A percentile compares a stretch with the other conserved stretches of the same genome.
Conservation (phyloP, 352 stramenopile genomes). For the Globisporangium parvum region DNA sequence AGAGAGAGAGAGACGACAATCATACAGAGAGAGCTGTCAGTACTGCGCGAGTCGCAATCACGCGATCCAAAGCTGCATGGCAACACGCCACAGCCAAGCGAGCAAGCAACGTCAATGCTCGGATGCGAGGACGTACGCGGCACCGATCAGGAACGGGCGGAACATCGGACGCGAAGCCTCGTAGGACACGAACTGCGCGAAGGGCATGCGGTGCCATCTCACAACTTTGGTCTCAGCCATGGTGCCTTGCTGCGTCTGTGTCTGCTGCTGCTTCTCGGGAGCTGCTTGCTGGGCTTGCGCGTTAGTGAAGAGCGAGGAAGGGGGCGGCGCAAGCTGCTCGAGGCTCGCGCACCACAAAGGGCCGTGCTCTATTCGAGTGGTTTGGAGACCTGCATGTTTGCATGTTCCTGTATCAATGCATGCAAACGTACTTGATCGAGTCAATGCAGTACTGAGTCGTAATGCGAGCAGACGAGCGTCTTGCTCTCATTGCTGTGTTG, state of each 20-base stretch:
- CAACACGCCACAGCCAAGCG: neutral
- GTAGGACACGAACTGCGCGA: conserved; percentile 69
- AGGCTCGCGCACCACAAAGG: too few relatives aligned
- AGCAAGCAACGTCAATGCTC: too few relatives aligned
- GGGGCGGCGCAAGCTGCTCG: neutral
- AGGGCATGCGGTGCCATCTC: conserved; percentile 80
- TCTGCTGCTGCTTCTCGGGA: neutral
- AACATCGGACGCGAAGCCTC: conserved; percentile 78
- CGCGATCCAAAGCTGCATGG: too few relatives aligned
- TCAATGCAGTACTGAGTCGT: too few relatives aligned
- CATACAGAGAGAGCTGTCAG: neutral
- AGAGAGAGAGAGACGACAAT: neutral
- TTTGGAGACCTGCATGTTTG: too few relatives aligned
- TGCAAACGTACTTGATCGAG: too few relatives aligned
- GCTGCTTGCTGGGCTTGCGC: neutral
- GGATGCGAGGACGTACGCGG: conserved; percentile 36
- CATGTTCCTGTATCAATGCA: too few relatives aligned
- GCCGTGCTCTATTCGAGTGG: too few relatives aligned
- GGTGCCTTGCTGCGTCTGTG: conserved; percentile 10
- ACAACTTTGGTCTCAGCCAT: conserved; percentile 68
- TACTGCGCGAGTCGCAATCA: neutral
- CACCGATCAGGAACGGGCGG: conserved; percentile 77
- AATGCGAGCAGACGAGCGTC: too few relatives aligned
- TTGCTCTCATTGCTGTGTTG: too few relatives aligned
- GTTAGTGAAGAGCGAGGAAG: neutral